Base-by-base conservation (phyloP, 106 monocot species). In the Amphibolis antarctica region DNA sequence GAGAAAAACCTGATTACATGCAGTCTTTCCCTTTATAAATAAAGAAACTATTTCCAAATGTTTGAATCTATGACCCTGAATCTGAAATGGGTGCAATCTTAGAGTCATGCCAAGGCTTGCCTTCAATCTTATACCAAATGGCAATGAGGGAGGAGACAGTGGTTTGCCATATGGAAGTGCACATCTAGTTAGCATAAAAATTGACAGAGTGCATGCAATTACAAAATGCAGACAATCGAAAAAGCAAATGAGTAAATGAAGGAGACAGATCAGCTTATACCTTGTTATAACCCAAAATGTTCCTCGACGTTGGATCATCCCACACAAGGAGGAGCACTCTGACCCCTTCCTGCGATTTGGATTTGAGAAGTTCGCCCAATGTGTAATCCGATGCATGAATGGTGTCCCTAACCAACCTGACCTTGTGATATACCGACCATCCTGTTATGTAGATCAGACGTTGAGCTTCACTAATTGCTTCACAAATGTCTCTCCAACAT, bases 251-350 rank as follows among this genome's bases (percentile, higher is more conserved):
- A 21, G n/a, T 21, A 71, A 77, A 19, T 62, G 62, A 24, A 74
- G 6, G 4, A 13, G 14, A n/a, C n/a, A n/a, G 22, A 25, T 12
- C 5, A 46, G 14, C 44, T 63, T 60, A 11, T 11, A 86, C 93
- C 18, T 67, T 83, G 60, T 73, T 50, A 65, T 74, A 70, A 13
- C 86, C 89, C 53, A 94, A 69, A 67, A 94, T 73, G 46, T 55
- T 89, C 60, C 86, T 75, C 7, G 93, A 94, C 51, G 93, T 94
- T 15, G 93, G 93, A 84, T 94, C 93, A 72, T 94, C 94, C 94
- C 94, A 96, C 55, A 96, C 74, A 65, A 96, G 89, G 67, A 96
- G 81, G 66, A 89, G 62, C 29, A 96, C 89, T 66, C 94, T 74
- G 44, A 84, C 94, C 42, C 94, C 94, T 76, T 96, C 89, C 66